These are phyloP conservation scores for Acanthamoeba lenticulata DNA, from an alignment of 208 protist species.

Conservation along the genomic window DNA sequence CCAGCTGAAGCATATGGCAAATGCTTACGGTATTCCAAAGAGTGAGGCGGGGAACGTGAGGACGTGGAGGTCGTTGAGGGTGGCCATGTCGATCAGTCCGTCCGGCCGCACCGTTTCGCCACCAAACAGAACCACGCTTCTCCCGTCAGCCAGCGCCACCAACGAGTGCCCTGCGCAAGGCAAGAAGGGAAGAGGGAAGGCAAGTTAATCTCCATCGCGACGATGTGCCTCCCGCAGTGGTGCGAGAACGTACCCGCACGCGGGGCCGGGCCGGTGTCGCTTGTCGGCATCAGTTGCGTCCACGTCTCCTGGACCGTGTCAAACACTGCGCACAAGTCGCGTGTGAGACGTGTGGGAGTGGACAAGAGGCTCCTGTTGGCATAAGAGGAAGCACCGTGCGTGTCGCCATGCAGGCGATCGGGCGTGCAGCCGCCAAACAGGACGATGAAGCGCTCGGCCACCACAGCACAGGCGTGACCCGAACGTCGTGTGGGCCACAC, in stretches of 20 bases:
- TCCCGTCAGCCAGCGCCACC: neutral
- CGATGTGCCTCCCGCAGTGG: too few species aligned
- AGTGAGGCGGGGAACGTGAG: too few species aligned
- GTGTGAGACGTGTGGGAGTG: too few species aligned
- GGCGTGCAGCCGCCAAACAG: conserved; percentile 15
- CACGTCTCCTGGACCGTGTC: neutral
- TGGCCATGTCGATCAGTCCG: neutral
- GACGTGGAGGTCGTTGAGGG: neutral
- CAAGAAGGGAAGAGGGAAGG: too few species aligned
- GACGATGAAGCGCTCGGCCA: neutral
- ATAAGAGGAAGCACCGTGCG: neutral
- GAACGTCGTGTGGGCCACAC: neutral
- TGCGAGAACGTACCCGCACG: neutral
- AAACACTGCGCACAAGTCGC: too few species aligned
- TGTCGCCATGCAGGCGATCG: neutral
- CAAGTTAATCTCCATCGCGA: neutral
- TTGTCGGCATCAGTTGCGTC: neutral
- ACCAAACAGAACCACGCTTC: neutral
- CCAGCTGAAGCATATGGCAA: too few species aligned
- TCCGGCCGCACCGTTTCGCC: neutral
- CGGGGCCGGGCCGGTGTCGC: neutral
- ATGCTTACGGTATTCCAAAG: too few species aligned
- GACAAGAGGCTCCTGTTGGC: too few species aligned
- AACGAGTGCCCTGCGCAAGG: neutral
- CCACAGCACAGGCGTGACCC: neutral